phyloP scores from a whole-genome alignment of 2,329 filamentous ascomycete species.

The Cercospora berteroae region DNA sequence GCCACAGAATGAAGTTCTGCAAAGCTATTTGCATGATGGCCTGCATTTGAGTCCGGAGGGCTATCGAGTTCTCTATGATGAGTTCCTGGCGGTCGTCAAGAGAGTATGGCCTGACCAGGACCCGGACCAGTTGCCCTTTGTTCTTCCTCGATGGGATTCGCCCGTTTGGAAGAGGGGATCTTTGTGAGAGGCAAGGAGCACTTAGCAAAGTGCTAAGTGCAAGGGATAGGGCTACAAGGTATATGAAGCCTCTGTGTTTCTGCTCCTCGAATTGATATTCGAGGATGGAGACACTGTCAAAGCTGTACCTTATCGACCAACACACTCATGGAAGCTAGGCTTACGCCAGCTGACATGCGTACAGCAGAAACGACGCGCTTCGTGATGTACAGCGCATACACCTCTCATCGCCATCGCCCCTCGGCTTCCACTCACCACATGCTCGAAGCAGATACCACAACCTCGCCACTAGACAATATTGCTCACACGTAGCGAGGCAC shows the following conservation, averaged over 20 bases:
- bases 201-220: neutral
- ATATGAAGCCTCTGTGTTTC: neutral
- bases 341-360: neutral
- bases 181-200: conserved; percentile 6
- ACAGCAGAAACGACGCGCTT: neutral
- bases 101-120: conserved; percentile 55
- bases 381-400: neutral
- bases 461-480: neutral
- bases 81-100: conserved; percentile 53
- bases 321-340: neutral
- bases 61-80: conserved; percentile 56
- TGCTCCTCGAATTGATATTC: neutral
- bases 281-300: neutral
- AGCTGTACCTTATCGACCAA: neutral
- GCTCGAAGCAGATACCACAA: neutral
- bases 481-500: neutral
- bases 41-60: conserved; percentile 59
- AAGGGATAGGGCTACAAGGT: neutral
- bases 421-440: neutral
- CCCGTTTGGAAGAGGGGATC: conserved; percentile 5
- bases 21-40: conserved; percentile 56
- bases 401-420: neutral
- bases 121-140: conserved; percentile 52
- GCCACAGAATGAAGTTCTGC: conserved; percentile 56
- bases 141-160: conserved; percentile 56